These are phyloP conservation scores for Strigomonas oncopelti DNA, from an alignment of 208 protist genomes.

Conservation along the genomic window DNA sequence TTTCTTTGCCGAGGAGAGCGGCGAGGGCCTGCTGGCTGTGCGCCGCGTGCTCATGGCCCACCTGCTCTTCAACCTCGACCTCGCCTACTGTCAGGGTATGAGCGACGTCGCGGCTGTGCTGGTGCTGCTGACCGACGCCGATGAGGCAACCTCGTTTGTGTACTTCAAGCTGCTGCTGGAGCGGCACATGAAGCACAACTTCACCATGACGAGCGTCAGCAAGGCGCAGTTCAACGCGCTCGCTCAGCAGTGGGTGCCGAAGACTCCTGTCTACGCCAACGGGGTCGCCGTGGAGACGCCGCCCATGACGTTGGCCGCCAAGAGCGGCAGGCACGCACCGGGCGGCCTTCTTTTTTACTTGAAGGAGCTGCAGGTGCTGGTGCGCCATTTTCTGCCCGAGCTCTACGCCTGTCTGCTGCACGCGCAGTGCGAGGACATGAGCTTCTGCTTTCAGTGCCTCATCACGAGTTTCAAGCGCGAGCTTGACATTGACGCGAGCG, in stretches of 20 bases:
- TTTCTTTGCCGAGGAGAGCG: conserved; percentile 41
- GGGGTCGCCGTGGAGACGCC: too few species aligned
- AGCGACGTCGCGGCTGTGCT: conserved; percentile 74
- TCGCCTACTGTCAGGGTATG: conserved; percentile 91
- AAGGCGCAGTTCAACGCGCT: conserved; percentile 28
- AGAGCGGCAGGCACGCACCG: conserved; percentile 56
- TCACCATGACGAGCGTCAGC: neutral
- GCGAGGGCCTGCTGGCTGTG: conserved; percentile 47
- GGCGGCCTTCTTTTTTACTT: conserved; percentile 49
- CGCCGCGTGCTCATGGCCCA: conserved; percentile 78
- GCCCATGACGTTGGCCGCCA: conserved; percentile 35
- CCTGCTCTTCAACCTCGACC: conserved; percentile 87
- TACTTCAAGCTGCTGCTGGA: conserved; percentile 4
- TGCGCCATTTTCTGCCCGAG: conserved; percentile 48
- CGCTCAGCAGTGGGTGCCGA: too few species aligned
- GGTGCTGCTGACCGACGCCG: conserved; percentile 38
- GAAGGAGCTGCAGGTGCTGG: conserved; percentile 37
- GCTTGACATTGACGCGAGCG: neutral
- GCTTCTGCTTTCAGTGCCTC: conserved; percentile 87
- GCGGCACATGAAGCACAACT: conserved; percentile 2
- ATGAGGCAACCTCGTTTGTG: conserved; percentile 19
- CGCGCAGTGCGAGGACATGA: conserved; percentile 56
- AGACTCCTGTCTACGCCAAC: too few species aligned
- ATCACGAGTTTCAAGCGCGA: conserved; percentile 86
- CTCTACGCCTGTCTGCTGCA: conserved; percentile 56